Conservation (phyloP, 116 monocot genomes). For the Iris pallida region DNA sequence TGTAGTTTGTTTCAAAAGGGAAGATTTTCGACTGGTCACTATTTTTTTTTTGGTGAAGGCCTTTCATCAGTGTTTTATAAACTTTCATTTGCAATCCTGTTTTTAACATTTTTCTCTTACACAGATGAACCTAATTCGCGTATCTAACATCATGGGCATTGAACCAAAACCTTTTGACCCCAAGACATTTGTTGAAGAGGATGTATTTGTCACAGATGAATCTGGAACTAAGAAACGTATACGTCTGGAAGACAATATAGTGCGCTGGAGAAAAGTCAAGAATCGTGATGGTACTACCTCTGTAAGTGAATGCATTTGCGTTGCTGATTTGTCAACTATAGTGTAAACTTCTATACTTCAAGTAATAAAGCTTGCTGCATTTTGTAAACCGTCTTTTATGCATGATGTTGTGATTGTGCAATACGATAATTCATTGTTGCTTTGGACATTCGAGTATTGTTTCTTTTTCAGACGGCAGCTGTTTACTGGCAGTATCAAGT, state of each 20-base stretch:
- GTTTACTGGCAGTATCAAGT: too few relatives aligned
- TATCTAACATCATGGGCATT: conserved; percentile 97
- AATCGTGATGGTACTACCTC: conserved; percentile 70
- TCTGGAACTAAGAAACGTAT: conserved; percentile 81
- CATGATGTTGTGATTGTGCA: too few relatives aligned
- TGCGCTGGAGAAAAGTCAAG: conserved; percentile 73
- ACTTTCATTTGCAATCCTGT: neutral
- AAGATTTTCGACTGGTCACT: too few relatives aligned
- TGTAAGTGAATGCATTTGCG: conserved; percentile 42
- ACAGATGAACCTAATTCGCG: conserved; percentile 92
- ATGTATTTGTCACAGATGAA: conserved; percentile 90
- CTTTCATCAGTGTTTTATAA: neutral
- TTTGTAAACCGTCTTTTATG: too few relatives aligned
- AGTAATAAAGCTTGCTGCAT: too few relatives aligned
- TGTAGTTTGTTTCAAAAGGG: too few relatives aligned
- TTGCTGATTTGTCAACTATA: neutral
- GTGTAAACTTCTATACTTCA: neutral
- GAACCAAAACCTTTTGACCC: conserved; percentile 92
- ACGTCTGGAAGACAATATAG: conserved; percentile 92
- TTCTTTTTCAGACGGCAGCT: too few relatives aligned
- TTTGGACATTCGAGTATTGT: too few relatives aligned
- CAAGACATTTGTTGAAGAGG: conserved; percentile 89
- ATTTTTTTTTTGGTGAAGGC: too few relatives aligned
- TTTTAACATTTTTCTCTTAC: conserved; percentile 11
- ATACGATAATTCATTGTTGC: too few relatives aligned